phyloP scores from a whole-genome alignment of 2,329 filamentous ascomycete species.

The Fusarium nelsonii region DNA sequence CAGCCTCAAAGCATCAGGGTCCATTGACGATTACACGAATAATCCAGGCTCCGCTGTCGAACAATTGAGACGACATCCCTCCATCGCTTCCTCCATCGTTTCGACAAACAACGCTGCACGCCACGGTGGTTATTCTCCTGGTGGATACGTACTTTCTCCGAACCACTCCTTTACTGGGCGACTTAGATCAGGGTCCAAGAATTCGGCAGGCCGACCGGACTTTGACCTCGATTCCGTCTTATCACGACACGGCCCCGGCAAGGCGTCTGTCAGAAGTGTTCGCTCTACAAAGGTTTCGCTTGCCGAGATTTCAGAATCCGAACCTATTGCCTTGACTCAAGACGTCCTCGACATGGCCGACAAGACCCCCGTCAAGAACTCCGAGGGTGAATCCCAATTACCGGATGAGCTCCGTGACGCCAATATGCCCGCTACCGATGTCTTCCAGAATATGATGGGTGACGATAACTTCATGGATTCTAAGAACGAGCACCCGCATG shows the following conservation, averaged over 20 bases:
- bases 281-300: constrained; percentile 65
- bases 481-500: constrained; percentile 12
- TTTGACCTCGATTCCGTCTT: constrained; percentile 56
- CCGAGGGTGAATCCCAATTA: constrained; percentile 56
- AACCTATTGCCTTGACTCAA: constrained; percentile 64
- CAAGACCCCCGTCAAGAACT: constrained; percentile 54
- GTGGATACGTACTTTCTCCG: constrained; percentile 75
- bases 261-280: constrained; percentile 64
- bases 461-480: constrained; percentile 39
- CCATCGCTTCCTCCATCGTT: constrained; percentile 71
- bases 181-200: constrained; percentile 67
- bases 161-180: constrained; percentile 70
- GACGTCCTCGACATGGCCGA: constrained; percentile 68
- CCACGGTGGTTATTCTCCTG: constrained; percentile 77
- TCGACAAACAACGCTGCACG: constrained; percentile 76
- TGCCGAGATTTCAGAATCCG: constrained; percentile 69
- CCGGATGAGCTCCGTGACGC: constrained; percentile 55
- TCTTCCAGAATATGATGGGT: constrained; percentile 54
- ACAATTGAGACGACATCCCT: constrained; percentile 59
- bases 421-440: constrained; percentile 48
- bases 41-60: constrained; percentile 43
- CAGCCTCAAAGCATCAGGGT: constrained; percentile 53
- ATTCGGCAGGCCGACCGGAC: constrained; percentile 58
- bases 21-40: constrained; percentile 49
- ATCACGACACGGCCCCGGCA: constrained; percentile 67